phyloP scores from a whole-genome alignment of 345 rosid genomes.

The Clausena lansium region DNA sequence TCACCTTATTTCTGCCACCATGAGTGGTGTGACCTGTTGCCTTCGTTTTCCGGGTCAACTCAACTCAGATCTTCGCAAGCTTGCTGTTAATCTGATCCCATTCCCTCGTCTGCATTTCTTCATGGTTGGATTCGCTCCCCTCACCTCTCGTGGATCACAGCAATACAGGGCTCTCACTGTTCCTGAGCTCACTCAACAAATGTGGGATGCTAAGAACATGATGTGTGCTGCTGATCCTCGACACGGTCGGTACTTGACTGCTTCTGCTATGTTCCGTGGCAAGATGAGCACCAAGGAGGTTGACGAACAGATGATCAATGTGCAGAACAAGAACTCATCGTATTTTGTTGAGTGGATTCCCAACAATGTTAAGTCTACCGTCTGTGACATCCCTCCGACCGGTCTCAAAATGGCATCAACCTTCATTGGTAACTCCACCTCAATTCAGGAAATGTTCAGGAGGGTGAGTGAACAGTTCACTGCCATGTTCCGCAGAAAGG shows the following conservation, averaged over 20 bases:
- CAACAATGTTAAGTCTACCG: constrained; percentile 73
- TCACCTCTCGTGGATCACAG: constrained; percentile 76
- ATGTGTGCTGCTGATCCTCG: constrained; percentile 58
- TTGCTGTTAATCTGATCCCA: constrained; percentile 69
- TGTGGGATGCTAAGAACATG: constrained; percentile 58
- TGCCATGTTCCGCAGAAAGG: constrained; percentile 72
- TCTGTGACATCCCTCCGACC: constrained; percentile 76
- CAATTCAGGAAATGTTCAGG: constrained; percentile 70
- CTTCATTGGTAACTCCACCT: constrained; percentile 64
- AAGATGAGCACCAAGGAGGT: constrained; percentile 65
- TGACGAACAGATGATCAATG: constrained; percentile 72
- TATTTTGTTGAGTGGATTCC: constrained; percentile 85
- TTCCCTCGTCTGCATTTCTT: constrained; percentile 79
- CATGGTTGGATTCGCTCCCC: constrained; percentile 75
- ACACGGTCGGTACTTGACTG: constrained; percentile 54
- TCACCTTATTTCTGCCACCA: constrained; percentile 74
- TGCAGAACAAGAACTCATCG: constrained; percentile 77
- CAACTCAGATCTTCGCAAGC: constrained; percentile 72
- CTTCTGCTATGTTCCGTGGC: constrained; percentile 80
- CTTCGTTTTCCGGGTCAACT: constrained; percentile 78
- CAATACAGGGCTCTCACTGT: constrained; percentile 71
- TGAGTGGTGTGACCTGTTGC: constrained; percentile 81
- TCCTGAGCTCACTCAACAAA: constrained; percentile 66
- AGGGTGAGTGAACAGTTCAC: constrained; percentile 78
- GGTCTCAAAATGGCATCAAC: constrained; percentile 80